Conservation (phyloP, 805 yeast genomes). For the Starmerella cellae region DNA sequence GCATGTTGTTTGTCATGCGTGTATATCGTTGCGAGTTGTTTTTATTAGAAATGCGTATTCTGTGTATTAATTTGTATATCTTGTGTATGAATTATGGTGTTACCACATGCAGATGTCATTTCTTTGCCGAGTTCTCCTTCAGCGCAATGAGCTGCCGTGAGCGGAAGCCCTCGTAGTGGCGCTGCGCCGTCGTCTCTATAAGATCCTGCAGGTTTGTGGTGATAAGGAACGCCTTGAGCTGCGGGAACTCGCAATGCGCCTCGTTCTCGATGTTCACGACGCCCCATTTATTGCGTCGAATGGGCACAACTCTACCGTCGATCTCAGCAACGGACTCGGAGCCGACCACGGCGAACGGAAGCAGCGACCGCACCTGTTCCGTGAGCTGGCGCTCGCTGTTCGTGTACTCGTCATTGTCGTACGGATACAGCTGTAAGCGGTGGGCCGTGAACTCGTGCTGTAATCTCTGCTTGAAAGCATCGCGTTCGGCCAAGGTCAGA, state of each 20-base stretch:
- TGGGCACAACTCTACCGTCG: slow-evolving; percentile 70
- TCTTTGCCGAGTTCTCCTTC: slow-evolving; percentile 49
- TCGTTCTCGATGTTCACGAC: slow-evolving; percentile 86
- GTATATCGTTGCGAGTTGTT: too few species aligned
- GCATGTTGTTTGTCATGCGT: not conserved
- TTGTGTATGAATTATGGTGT: too few species aligned
- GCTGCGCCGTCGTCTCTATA: slow-evolving; percentile 77
- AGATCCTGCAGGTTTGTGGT: slow-evolving; percentile 92
- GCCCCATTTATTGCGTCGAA: slow-evolving; percentile 91
- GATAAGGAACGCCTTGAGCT: slow-evolving; percentile 83
- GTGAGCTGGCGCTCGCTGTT: slow-evolving; percentile 28
- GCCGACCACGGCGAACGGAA: slow-evolving; percentile 93
- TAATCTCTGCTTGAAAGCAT: slow-evolving; percentile 53
- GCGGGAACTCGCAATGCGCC: slow-evolving; percentile 89
- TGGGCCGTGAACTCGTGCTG: slow-evolving; percentile 66
- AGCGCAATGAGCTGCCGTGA: slow-evolving; percentile 85
- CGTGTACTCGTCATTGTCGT: slow-evolving; percentile 40
- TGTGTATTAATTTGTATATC: too few species aligned
- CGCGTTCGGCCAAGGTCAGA: slow-evolving; percentile 73
- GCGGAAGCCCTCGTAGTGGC: slow-evolving; percentile 88
- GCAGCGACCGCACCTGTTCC: slow-evolving; percentile 25
- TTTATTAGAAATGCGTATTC: too few species aligned
- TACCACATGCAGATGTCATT: too few species aligned
- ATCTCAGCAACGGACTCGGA: slow-evolving; percentile 64
- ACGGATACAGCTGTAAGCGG: slow-evolving; percentile 69